Evolutionary conservation across 2,329 filamentous ascomycete genomes (phyloP), one percentile per base, ranked within the genome.

Genomic region (Aureobasidium uvarum): DNA sequence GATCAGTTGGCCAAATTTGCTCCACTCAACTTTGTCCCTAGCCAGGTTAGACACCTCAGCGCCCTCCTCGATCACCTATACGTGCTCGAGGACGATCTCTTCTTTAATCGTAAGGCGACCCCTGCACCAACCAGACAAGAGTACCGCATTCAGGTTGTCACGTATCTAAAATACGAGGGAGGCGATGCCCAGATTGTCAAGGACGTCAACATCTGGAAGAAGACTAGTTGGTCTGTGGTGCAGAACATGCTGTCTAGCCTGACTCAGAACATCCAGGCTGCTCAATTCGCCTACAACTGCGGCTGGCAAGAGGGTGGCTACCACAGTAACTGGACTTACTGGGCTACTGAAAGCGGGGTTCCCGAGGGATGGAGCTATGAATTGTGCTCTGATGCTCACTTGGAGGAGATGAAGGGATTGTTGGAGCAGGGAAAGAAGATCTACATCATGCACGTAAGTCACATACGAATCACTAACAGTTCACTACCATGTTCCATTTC

Each of bases 361-460:
- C 23, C 28, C 3, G 20, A 62, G 6, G 59, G 31, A 14, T 18
- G 20, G 33, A 10, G 5, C n/a, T 20, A 23, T 5, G 33, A 14
- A 3, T 18, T 52, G 36, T 6, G 0, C 3, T 14, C 18, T 10
- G 38, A 33, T 1, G 28, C 14, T 28, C 8, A 45, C 14, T 25
- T 45, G 23, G 1, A 2, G 25, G 50, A 54, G n/a, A 25, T 54
- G 60, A 64, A 55, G 25, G 18, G 10, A 1, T 3, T 54, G 8
- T 6, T 64, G 18, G 36, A 16, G 1, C 48, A 55, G 28, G 39
- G 60, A 20, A 23, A 45, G 13, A 46, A 38, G 2, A 28, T 64
- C 60, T 18, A 11, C 10, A 46, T 64, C 39, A 45, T 36, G 10
- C 60, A 64, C 60, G 60, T 64, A 45, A 64, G 59, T 52, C n/a